Conservation (phyloP, 495 filamentous ascomycete species). For the Hypoxylon cercidicola region DNA sequence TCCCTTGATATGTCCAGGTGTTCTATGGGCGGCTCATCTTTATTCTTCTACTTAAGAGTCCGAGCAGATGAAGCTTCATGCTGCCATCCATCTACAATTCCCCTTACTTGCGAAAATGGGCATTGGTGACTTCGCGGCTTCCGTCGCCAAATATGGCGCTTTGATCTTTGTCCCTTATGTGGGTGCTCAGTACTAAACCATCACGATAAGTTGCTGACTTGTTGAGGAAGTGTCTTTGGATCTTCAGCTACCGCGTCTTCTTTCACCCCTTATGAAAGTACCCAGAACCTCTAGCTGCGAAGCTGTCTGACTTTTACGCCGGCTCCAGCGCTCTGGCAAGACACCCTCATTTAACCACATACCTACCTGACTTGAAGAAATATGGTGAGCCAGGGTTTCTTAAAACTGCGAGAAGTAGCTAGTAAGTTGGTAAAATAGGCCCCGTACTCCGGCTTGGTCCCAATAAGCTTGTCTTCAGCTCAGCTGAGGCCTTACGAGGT, state of each 20-base stretch:
- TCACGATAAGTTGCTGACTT: neutral
- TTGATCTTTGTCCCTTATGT: slow-evolving; percentile 1
- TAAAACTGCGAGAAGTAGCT: neutral
- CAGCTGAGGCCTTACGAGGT: slow-evolving; percentile 51
- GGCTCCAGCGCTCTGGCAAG: slow-evolving; percentile 53
- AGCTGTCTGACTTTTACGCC: slow-evolving; percentile 52
- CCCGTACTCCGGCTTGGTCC: slow-evolving; percentile 57
- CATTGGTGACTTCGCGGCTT: too few species aligned
- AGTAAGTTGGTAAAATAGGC: neutral
- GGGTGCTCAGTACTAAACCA: neutral
- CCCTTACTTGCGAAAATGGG: too few species aligned
- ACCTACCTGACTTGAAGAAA: slow-evolving; percentile 51
- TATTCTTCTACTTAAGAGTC: too few species aligned
- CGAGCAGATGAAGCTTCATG: too few species aligned
- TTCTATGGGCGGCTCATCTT: too few species aligned
- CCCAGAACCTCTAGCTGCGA: slow-evolving; percentile 61
- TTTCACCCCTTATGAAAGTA: slow-evolving; percentile 55
- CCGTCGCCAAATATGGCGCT: too few species aligned
- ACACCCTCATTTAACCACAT: slow-evolving; percentile 53
- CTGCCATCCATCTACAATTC: too few species aligned
- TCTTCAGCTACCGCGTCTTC: slow-evolving; percentile 27
- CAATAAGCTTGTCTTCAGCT: slow-evolving; percentile 60
- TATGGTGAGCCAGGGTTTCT: slow-evolving; percentile 43
- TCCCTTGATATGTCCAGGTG: too few species aligned
- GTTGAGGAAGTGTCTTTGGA: slow-evolving; percentile 10